Percentiles rank a stretch among this genome's conserved stretches.
Evolutionary conservation across 108 stramenopile genomes (phyloP).

Genomic region (Epithemia pelagica): DNA sequence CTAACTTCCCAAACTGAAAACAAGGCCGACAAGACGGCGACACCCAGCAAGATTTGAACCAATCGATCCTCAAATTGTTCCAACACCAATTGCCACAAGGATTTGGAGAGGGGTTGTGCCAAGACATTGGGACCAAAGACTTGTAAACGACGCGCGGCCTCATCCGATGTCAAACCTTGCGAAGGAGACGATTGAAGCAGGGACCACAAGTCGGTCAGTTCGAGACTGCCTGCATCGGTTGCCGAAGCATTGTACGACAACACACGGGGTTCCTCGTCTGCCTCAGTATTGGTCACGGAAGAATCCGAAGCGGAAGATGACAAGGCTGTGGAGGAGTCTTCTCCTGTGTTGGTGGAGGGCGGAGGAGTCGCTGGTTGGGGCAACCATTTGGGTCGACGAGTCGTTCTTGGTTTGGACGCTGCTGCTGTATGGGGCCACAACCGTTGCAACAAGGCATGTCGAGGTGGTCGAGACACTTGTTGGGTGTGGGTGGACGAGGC

Average conservation of each 20-base stretch:
- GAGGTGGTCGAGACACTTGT: too few species aligned
- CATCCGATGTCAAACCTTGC: slow-evolving; percentile 17
- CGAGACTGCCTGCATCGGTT: slow-evolving; percentile 15
- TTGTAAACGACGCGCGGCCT: slow-evolving; percentile 20
- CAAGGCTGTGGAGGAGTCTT: not conserved
- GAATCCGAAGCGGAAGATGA: not conserved
- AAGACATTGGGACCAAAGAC: slow-evolving; percentile 57
- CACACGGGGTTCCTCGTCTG: not conserved
- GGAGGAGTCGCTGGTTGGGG: too few species aligned
- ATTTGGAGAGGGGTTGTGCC: slow-evolving; percentile 32
- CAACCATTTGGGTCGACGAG: too few species aligned
- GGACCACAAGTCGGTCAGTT: slow-evolving; percentile 7
- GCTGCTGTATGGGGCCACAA: too few species aligned
- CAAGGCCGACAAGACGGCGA: slow-evolving; percentile 57
- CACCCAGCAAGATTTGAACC: slow-evolving; percentile 76
- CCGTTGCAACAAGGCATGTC: too few species aligned
- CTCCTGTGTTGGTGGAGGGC: too few species aligned
- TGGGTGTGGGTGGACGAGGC: too few species aligned
- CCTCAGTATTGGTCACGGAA: not conserved
- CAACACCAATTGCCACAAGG: slow-evolving; percentile 44
- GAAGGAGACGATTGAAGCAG: slow-evolving; percentile 13
- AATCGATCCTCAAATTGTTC: slow-evolving; percentile 88
- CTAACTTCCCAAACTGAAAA: slow-evolving; percentile 68
- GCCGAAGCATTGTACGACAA: slow-evolving; percentile 18
- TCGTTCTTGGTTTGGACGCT: too few species aligned